Evolutionary conservation across 306 rosid species (phyloP).

Genomic region (Fagus sylvatica): DNA sequence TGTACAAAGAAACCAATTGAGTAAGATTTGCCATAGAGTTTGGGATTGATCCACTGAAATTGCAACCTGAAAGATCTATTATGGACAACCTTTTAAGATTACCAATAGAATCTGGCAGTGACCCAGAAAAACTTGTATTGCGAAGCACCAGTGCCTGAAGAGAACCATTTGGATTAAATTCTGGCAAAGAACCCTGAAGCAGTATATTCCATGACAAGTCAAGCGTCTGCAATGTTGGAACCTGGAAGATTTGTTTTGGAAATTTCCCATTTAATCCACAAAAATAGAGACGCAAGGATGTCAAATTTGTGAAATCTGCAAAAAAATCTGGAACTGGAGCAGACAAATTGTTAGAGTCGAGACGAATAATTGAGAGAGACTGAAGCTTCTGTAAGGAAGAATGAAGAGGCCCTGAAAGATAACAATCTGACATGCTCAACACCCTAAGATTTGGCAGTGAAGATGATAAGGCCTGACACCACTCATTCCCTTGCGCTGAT

Average conservation of each 20-base stretch:
- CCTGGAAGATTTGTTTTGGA: slow-evolving; percentile 27
- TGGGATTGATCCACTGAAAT: slow-evolving; percentile 16
- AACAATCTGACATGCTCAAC: slow-evolving; percentile 12
- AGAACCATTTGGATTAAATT: slow-evolving; percentile 3
- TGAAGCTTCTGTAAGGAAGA: slow-evolving; percentile 18
- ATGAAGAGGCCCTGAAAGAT: slow-evolving; percentile 39
- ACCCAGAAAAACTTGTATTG: neutral
- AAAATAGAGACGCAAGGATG: slow-evolving; percentile 2
- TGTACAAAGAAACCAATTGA: neutral
- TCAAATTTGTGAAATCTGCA: slow-evolving; percentile 24
- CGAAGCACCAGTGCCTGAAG: neutral
- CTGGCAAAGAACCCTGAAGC: slow-evolving; percentile 35
- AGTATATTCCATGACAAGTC: neutral
- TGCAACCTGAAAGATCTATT: neutral
- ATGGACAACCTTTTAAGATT: neutral
- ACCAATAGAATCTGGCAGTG: neutral
- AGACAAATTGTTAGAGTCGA: neutral
- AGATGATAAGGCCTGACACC: neutral
- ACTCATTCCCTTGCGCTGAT: too few species aligned
- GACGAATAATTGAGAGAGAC: slow-evolving; percentile 25
- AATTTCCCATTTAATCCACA: slow-evolving; percentile 7
- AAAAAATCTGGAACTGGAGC: slow-evolving; percentile 24
- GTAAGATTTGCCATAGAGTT: neutral
- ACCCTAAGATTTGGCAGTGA: neutral
- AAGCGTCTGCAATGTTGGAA: slow-evolving; percentile 16